phyloP scores from a whole-genome alignment of 2,329 filamentous ascomycete species.

The Cercospora sojina region DNA sequence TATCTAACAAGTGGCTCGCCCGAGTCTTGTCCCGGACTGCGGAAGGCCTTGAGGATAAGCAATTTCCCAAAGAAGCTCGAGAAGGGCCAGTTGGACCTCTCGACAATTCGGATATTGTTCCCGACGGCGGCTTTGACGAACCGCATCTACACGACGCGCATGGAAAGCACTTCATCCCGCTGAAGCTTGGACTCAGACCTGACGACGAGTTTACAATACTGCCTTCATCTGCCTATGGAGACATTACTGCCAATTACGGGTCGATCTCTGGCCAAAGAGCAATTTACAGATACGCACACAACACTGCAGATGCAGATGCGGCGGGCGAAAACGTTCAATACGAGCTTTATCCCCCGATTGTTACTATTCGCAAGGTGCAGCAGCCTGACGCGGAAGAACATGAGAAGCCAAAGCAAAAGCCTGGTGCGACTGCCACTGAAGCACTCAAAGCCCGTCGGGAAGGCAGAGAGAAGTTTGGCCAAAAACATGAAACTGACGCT shows the following conservation, averaged over 20 bases:
- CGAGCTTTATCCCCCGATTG: slow-evolving; percentile 80
- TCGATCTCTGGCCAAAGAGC: slow-evolving; percentile 61
- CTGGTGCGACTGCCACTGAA: slow-evolving; percentile 28
- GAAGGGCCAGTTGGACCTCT: slow-evolving; percentile 72
- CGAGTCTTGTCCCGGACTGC: slow-evolving; percentile 67
- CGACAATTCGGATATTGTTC: slow-evolving; percentile 80
- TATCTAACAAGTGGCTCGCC: slow-evolving; percentile 77
- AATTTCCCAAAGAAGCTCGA: slow-evolving; percentile 58
- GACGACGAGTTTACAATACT: slow-evolving; percentile 75
- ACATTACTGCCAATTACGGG: slow-evolving; percentile 81
- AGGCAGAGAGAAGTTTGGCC: slow-evolving; percentile 27
- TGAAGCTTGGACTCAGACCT: slow-evolving; percentile 65
- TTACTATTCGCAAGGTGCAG: slow-evolving; percentile 79
- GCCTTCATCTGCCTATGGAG: slow-evolving; percentile 75
- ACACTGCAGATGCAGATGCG: slow-evolving; percentile 63
- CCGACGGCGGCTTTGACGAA: slow-evolving; percentile 32
- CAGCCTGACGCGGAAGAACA: slow-evolving; percentile 34
- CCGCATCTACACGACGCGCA: slow-evolving; percentile 29
- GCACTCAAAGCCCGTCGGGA: slow-evolving; percentile 33
- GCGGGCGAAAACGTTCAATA: slow-evolving; percentile 67
- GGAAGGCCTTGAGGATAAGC: slow-evolving; percentile 56
- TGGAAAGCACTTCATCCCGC: slow-evolving; percentile 60
- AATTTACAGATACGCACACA: slow-evolving; percentile 74
- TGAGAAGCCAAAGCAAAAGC: not conserved
- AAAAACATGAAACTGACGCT: slow-evolving; percentile 52